Evolutionary conservation across 2,329 filamentous ascomycete genomes (phyloP), one percentile per base, ranked within the genome.

Genomic region (Venturia asperata): DNA sequence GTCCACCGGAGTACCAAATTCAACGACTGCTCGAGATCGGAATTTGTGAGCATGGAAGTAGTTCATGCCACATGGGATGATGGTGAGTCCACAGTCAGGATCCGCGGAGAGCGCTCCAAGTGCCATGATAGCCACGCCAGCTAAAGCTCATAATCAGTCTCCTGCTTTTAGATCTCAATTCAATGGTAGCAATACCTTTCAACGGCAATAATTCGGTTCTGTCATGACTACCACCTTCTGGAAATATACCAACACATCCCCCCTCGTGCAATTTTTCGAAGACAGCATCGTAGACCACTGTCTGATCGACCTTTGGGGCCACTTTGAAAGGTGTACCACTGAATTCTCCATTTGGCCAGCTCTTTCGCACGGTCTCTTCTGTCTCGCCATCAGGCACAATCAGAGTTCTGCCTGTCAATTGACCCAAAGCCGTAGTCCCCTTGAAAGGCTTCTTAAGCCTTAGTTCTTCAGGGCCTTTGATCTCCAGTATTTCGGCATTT

Each of bases 41-140:
- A 99, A 99, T 76, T 97, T 99, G 82, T 99, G 93, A 0, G 93
- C 90, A 77, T 97, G 93, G 78, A 99, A 99, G 77, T 99, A 99
- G 77, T 99, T 99, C 93, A 99, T 97, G 71, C 93, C 93, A 63
- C 94, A 92, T 3, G 94, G 94, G 30, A 99, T 91, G 71, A 99
- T 97, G 77, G 92, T 95, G 67, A 99, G 81, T 39, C 90, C 91
- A 73, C 91, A 96, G 68, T 93, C 83, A 2, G 92, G 92, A 67
- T 92, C 86, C 65, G 91, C 87, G 5, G 90, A 91, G 63, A 97
- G 81, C 0, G 94, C 89, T 47, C 93, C 93, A 43, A 99, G 83
- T 15, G 93, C 94, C 93, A 99, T 99, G 73, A 99, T 94, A 66
- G 94, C 94, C 67, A 99, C 91, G 75, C 93, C 93, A 71, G 94